phyloP scores from a whole-genome alignment of 73 alveolate genomes.

The Tetrahymena elliotti region DNA sequence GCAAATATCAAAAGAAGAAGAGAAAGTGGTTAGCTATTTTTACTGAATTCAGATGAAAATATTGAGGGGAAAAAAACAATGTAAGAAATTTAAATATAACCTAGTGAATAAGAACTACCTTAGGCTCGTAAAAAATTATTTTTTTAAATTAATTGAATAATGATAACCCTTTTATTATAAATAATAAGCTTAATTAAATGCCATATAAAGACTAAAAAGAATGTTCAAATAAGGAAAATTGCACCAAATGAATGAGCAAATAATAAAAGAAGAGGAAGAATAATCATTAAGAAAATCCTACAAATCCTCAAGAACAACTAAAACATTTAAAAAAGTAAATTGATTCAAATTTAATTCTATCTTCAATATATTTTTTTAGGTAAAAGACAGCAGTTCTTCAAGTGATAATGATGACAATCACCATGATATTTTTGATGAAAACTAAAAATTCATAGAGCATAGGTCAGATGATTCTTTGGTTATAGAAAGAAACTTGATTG shows the following conservation, averaged over 20 bases:
- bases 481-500: background rate
- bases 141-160: too few species aligned
- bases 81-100: background rate
- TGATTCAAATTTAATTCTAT: too few species aligned
- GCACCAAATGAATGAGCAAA: background rate
- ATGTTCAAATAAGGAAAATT: background rate
- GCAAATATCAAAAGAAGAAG: background rate
- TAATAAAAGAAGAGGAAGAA: background rate
- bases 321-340: background rate
- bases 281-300: background rate
- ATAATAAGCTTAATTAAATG: background rate
- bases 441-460: background rate
- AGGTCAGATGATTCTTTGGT: background rate
- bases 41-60: background rate
- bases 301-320: background rate
- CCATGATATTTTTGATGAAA: background rate
- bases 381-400: background rate
- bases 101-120: background rate
- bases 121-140: background rate
- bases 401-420: background rate
- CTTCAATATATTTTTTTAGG: background rate
- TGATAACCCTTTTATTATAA: too few species aligned
- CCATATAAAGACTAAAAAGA: background rate
- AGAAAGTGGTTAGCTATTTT: background rate
- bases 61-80: background rate